Percentiles rank a stretch among this genome's conserved stretches.
Conservation (phyloP, 2,329 filamentous ascomycete species). For the Exophiala oligosperma region DNA sequence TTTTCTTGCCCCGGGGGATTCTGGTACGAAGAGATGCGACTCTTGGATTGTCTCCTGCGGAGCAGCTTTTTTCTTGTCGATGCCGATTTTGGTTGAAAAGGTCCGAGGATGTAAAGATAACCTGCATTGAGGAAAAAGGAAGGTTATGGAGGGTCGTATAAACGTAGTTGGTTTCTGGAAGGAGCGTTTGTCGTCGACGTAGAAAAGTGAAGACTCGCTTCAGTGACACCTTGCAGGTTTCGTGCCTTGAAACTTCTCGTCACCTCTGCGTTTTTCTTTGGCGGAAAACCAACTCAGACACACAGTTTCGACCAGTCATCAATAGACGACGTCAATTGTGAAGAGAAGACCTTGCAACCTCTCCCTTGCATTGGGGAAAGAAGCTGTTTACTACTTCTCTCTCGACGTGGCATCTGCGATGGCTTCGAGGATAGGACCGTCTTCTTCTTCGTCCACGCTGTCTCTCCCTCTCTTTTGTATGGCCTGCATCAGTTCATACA, state of each 20-base stretch:
- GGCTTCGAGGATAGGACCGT: slow-evolving; percentile 32
- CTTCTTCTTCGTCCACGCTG: slow-evolving; percentile 46
- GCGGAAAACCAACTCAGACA: too few relatives aligned
- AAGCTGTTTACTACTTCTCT: slow-evolving; percentile 8
- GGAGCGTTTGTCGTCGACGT: neutral
- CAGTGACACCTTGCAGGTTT: too few relatives aligned
- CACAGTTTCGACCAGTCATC: too few relatives aligned
- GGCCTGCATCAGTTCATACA: slow-evolving; percentile 91
- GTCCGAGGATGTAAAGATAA: too few relatives aligned
- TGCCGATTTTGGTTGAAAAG: too few relatives aligned
- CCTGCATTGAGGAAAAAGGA: neutral
- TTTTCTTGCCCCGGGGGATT: neutral
- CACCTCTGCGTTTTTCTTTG: too few relatives aligned
- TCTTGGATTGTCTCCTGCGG: neutral
- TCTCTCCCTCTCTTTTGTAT: slow-evolving; percentile 60
- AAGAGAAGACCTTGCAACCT: too few relatives aligned
- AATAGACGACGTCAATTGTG: too few relatives aligned
- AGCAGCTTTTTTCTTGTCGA: neutral
- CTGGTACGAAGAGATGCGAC: neutral
- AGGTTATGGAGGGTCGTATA: neutral
- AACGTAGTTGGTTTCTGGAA: neutral
- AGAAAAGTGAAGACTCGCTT: too few relatives aligned
- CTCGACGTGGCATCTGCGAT: slow-evolving; percentile 26
- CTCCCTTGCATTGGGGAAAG: too few relatives aligned
- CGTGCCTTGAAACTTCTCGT: too few relatives aligned